A percentile compares a stretch with the other conserved stretches of the same genome.
phyloP scores from a whole-genome alignment of 2,329 filamentous ascomycete species.

The Penicillium sp. region DNA sequence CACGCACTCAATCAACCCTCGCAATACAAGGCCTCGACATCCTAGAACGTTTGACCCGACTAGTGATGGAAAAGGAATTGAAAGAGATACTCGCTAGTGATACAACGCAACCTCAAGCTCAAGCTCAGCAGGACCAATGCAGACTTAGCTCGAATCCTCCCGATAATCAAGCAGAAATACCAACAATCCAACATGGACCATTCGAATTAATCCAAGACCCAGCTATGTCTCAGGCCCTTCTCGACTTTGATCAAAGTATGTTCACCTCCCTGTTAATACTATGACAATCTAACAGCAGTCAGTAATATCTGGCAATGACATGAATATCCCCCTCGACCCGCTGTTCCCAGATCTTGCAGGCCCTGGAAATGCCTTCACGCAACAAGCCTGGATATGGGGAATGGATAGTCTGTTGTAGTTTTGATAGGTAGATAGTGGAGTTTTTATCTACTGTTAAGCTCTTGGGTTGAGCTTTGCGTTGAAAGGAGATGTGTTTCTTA shows the following conservation, averaged over 20 bases:
- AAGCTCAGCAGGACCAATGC: not conserved
- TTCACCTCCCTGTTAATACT: not conserved
- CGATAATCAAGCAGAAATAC: too few species aligned
- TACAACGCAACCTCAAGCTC: not conserved
- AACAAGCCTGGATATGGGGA: slow-evolving; percentile 30
- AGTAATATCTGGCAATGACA: slow-evolving; percentile 2
- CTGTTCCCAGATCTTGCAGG: slow-evolving; percentile 6
- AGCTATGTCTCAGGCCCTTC: slow-evolving; percentile 22
- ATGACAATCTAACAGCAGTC: not conserved
- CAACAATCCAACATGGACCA: not conserved
- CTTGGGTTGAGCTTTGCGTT: too few species aligned
- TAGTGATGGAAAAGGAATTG: slow-evolving; percentile 30
- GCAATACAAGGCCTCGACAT: slow-evolving; percentile 27
- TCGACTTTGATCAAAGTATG: slow-evolving; percentile 26
- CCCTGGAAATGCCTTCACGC: slow-evolving; percentile 11
- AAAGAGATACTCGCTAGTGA: slow-evolving; percentile 18
- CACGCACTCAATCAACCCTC: slow-evolving; percentile 16
- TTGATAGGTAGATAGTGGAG: too few species aligned
- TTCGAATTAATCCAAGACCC: slow-evolving; percentile 20
- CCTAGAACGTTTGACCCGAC: slow-evolving; percentile 18
- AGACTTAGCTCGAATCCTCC: too few species aligned
- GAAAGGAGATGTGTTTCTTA: too few species aligned
- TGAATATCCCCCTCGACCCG: not conserved
- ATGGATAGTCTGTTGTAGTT: slow-evolving; percentile 10
- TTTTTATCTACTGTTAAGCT: too few species aligned